phyloP scores from a whole-genome alignment of 2,329 filamentous ascomycete genomes.

The Fusarium xyrophilum region DNA sequence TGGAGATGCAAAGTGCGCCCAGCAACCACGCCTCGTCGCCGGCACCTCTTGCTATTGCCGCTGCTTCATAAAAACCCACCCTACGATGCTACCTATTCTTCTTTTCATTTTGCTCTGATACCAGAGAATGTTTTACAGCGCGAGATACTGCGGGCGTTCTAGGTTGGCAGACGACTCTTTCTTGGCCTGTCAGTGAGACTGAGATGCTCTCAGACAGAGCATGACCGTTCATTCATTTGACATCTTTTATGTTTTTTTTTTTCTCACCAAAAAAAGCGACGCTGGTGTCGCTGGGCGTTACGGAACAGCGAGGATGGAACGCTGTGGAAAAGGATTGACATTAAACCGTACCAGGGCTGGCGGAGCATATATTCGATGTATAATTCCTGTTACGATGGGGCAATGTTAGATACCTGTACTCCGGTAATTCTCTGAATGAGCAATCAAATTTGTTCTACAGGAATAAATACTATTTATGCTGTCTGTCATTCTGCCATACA shows the following conservation, averaged over 20 bases:
- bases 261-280: slow-evolving; percentile 34
- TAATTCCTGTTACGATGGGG: slow-evolving; percentile 13
- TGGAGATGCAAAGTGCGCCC: slow-evolving; percentile 61
- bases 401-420: slow-evolving; percentile 17
- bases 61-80: slow-evolving; percentile 48
- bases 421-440: slow-evolving; percentile 11
- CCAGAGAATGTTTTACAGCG: slow-evolving; percentile 23
- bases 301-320: slow-evolving; percentile 26
- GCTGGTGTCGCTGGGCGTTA: slow-evolving; percentile 43
- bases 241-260: background rate
- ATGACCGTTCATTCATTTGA: slow-evolving; percentile 20
- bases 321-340: slow-evolving; percentile 31
- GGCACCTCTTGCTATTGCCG: slow-evolving; percentile 55
- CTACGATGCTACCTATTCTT: background rate
- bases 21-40: slow-evolving; percentile 62
- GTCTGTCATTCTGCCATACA: background rate
- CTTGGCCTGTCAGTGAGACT: slow-evolving; percentile 10
- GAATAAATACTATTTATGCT: background rate
- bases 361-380: slow-evolving; percentile 22
- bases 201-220: slow-evolving; percentile 18
- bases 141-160: slow-evolving; percentile 25
- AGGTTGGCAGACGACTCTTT: slow-evolving; percentile 24
- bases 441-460: background rate
- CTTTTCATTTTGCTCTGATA: slow-evolving; percentile 6
- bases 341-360: slow-evolving; percentile 5